Conservation (phyloP, 2,329 filamentous ascomycete species). For the Emydomyces testavorans region DNA sequence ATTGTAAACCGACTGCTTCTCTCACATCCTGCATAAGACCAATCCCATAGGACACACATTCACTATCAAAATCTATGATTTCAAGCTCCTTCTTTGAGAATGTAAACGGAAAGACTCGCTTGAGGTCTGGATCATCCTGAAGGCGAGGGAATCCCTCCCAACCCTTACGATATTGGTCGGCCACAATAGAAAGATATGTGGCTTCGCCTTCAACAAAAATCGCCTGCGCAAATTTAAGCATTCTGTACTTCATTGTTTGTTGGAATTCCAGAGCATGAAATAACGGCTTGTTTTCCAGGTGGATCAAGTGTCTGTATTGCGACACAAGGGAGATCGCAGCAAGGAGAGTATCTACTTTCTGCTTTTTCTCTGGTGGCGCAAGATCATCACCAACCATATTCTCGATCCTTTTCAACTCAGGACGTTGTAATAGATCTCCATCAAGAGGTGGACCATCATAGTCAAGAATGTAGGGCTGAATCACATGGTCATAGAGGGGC, state of each 20-base stretch:
- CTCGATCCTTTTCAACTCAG: too few species aligned
- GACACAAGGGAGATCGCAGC: constrained; percentile 3
- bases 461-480: constrained; percentile 18
- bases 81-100: constrained; percentile 7
- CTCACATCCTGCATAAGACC: constrained; percentile 11
- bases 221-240: constrained; percentile 5
- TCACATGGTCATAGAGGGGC: constrained; percentile 19
- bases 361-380: too few species aligned
- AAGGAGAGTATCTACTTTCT: too few species aligned
- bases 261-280: constrained; percentile 8
- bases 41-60: constrained; percentile 6
- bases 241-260: constrained; percentile 4
- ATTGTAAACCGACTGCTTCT: constrained; percentile 8
- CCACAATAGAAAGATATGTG: constrained; percentile 9
- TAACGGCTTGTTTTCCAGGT: background rate
- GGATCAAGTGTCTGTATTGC: background rate
- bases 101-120: constrained; percentile 3
- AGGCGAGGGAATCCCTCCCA: constrained; percentile 3
- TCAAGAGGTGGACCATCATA: constrained; percentile 17
- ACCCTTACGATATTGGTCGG: constrained; percentile 7
- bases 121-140: background rate
- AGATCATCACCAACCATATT: too few species aligned
- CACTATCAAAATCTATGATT: constrained; percentile 9
- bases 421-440: too few species aligned
- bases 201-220: constrained; percentile 7